Evolutionary conservation across 352 stramenopile species (phyloP), one percentile per base, ranked within the genome.

Genomic region (Phytopythium aichiense): DNA sequence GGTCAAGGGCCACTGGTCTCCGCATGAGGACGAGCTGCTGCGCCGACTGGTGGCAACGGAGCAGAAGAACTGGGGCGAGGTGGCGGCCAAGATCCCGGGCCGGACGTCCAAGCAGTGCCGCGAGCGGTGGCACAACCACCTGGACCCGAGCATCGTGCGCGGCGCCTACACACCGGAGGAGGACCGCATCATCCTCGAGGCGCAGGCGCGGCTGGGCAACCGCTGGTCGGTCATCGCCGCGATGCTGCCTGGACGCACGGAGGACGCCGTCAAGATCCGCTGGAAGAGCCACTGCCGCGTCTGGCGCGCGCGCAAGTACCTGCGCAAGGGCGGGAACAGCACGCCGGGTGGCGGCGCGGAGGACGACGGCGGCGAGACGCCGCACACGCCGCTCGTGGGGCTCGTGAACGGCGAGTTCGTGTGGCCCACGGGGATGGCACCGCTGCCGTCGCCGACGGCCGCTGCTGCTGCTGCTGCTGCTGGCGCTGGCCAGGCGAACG

Each of bases 191-290:
- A 94, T 97, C 42, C 56, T 94, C 6, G 81, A 94, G 53, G 84
- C 92, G 16, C 89, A 97, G 64, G 75, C 85, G 49, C 74, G 78
- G 15, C 74, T 95, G 51, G 91, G 91, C 56, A 97, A 96, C 56
- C 85, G 87, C 33, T 97, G 91, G 91, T 96, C 90, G 4, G 81
- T 94, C 16, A 97, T 97, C 55, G 91, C 91, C 1, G 81, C 84
- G 23, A 91, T 94, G 76, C 73, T 97, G 28, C 83, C 84, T 0
- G 91, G 91, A 3, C 77, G 91, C 42, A 96, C 88, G 0, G 90
- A 97, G 64, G 94, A 97, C 61, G 84, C 85, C 15, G 86, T 97
- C 60, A 97, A 97, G 84, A 97, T 96, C 70, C 84, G 88, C 46
- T 97, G 89, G 89, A 97, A 97, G 66, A 92, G 85, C 58, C 75